Percentiles rank a stretch among this genome's conserved stretches.
These are phyloP conservation scores for Trypanosoma rangeli DNA, from an alignment of 208 protist species.

Conservation along the genomic window DNA sequence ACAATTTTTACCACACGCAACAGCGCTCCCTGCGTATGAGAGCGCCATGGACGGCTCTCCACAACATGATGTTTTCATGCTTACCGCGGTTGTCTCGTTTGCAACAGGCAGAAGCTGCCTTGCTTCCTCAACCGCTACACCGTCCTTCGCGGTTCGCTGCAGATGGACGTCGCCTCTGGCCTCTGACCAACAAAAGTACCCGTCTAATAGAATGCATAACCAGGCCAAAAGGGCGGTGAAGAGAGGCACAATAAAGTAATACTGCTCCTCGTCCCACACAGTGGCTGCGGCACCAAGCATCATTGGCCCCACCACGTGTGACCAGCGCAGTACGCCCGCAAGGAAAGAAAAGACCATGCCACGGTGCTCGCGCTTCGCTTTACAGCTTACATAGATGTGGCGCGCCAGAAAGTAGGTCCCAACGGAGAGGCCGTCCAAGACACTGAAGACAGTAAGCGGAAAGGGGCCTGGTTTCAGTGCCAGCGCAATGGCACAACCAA, in stretches of 20 bases:
- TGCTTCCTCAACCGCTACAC: background rate
- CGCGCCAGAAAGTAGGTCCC: conserved; percentile 80
- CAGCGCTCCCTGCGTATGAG: conserved; percentile 1
- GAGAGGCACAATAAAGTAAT: conserved; percentile 64
- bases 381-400: conserved; percentile 75
- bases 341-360: conserved; percentile 78
- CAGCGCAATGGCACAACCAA: conserved; percentile 34
- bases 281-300: conserved; percentile 48
- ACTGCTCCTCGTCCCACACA: conserved; percentile 35
- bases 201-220: conserved; percentile 27
- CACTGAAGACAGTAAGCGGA: conserved; percentile 47
- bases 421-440: conserved; percentile 64
- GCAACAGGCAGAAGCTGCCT: background rate
- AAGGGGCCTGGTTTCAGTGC: conserved; percentile 2
- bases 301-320: conserved; percentile 72
- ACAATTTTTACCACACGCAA: background rate
- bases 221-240: conserved; percentile 34
- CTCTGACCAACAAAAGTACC: background rate
- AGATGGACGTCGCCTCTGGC: background rate
- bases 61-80: background rate
- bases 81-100: background rate
- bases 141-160: background rate
- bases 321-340: conserved; percentile 69
- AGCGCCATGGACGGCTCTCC: background rate
- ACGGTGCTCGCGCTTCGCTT: conserved; percentile 68